Conservation (phyloP, 768 basidiomycete genomes). For the Thelephora aurantiotincta region DNA sequence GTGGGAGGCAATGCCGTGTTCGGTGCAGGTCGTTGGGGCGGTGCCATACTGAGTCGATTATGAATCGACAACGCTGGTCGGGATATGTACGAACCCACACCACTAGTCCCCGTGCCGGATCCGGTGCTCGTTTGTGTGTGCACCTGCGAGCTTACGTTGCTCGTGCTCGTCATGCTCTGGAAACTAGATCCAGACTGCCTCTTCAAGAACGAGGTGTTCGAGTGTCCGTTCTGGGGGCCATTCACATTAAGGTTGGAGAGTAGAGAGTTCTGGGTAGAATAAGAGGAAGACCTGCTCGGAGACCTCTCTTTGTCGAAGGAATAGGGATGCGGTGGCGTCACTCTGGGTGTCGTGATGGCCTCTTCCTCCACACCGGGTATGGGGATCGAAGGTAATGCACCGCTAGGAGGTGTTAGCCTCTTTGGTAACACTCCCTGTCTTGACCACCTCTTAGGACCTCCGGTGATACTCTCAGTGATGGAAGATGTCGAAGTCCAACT, state of each 20-base stretch:
- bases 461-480: constrained; percentile 10
- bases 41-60: constrained; percentile 13
- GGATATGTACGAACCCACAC: too few species aligned
- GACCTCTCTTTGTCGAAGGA: background rate
- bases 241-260: background rate
- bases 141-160: too few species aligned
- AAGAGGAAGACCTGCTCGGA: too few species aligned
- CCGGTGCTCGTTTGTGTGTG: too few species aligned
- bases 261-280: too few species aligned
- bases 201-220: background rate
- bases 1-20: constrained; percentile 58
- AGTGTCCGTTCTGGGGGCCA: background rate
- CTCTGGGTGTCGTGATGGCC: background rate
- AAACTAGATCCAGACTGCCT: too few species aligned
- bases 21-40: constrained; percentile 64
- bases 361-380: constrained; percentile 1
- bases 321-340: background rate
- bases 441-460: constrained; percentile 16
- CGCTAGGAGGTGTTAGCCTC: constrained; percentile 41
- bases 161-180: too few species aligned
- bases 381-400: constrained; percentile 40
- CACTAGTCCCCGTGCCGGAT: too few species aligned
- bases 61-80: too few species aligned
- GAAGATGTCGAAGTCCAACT: background rate
- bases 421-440: constrained; percentile 27